Evolutionary conservation across 2,329 filamentous ascomycete species (phyloP), one percentile per base, ranked within the genome.

Genomic region (Phialophora expanda): DNA sequence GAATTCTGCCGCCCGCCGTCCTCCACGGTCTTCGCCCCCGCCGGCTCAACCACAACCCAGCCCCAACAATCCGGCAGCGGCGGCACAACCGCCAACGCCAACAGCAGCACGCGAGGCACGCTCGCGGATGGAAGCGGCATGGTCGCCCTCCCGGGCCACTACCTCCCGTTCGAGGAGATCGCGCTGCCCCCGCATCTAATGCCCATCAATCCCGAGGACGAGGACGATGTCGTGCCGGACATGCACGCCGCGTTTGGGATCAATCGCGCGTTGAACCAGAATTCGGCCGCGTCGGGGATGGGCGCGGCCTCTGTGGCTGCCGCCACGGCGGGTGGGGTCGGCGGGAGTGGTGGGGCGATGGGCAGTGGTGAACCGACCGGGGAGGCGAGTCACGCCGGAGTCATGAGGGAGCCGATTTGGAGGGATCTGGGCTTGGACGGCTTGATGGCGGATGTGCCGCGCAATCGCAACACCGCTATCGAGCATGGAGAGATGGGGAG

Each of bases 221-320:
- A 89, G 74, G 87, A 89, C 67, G 87, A 89, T 70, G 85, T 89
- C 2, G 86, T 89, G 14, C 87, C 87, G 0, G 86, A 89, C 70
- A 86, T 89, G 75, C 87, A 89, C 75, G 87, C 87, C 0, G 87
- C 86, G 2, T 89, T 89, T 76, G 87, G 87, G 1, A 89, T 89
- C 65, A 82, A 85, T 74, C 79, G 86, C 50, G 87, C 86, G 0
- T 87, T 86, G 73, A 83, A 87, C 24, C 56, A 80, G 80, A 66
- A 78, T 80, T 79, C 80, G 0, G 74, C 86, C 14, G 82, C 84
- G 64, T 79, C 82, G 58, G 74, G 51, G 26, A 60, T 32, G 22
- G 56, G 56, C 3, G 44, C 56, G 1, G 56, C 41, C 1, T 44
- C 56, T 6, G 26, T 26, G 22, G 57, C 12, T 1, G 38, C 26